Percentiles rank a stretch among this genome's conserved stretches.
Evolutionary conservation across 129 eudicot species (phyloP).

Genomic region (Daucus carota): DNA sequence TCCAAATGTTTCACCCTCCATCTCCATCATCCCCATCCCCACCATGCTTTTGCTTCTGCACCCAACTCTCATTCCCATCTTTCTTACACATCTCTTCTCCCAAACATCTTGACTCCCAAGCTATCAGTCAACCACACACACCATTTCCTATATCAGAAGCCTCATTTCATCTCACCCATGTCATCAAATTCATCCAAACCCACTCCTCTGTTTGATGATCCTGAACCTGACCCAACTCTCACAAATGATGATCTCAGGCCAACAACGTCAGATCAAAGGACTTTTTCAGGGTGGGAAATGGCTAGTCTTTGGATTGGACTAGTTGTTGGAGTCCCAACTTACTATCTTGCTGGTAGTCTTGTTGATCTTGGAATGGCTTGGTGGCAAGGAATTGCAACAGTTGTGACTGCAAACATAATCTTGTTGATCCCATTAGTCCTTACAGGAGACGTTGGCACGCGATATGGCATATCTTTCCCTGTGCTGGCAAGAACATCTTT

Average conservation of each 20-base stretch:
- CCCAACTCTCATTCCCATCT: constrained; percentile 19
- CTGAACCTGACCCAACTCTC: constrained; percentile 58
- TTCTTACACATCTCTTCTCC: constrained; percentile 6
- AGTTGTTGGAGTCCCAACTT: constrained; percentile 87
- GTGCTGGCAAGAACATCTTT: constrained; percentile 80
- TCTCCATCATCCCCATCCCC: constrained; percentile 47
- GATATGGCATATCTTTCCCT: constrained; percentile 86
- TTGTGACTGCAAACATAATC: constrained; percentile 65
- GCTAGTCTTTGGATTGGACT: constrained; percentile 84
- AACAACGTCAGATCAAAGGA: constrained; percentile 43
- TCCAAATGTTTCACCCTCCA: constrained; percentile 45
- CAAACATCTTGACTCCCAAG: constrained; percentile 22
- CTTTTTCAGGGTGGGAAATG: constrained; percentile 75
- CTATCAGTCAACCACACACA: background rate
- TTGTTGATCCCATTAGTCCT: constrained; percentile 56
- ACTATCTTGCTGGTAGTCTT: constrained; percentile 88
- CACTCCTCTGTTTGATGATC: constrained; percentile 28
- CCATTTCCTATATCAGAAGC: constrained; percentile 14
- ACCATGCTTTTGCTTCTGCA: constrained; percentile 15
- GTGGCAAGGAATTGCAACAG: constrained; percentile 96
- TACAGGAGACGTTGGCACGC: constrained; percentile 80
- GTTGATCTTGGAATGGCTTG: constrained; percentile 97
- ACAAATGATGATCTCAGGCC: constrained; percentile 78
- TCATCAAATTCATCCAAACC: constrained; percentile 26
- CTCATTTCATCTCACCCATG: constrained; percentile 30